Evolutionary conservation across 2,329 filamentous ascomycete species (phyloP), one percentile per base, ranked within the genome.

Genomic region (Beauveria pseudobassiana): DNA sequence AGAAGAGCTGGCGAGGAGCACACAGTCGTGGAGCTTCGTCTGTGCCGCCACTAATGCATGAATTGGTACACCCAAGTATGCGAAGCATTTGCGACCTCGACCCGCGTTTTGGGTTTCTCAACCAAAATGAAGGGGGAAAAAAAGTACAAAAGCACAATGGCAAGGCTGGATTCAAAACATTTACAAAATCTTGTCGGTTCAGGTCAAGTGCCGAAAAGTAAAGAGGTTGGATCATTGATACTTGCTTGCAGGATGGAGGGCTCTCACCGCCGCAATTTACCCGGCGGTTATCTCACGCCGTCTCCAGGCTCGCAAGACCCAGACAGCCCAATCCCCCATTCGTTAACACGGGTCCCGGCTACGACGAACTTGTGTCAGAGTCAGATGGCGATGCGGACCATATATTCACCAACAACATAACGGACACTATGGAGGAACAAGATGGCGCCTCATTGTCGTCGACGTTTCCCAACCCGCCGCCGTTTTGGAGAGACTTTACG

Each of bases 401-500:
- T 30, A 34, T 38, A 16, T 50, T 50, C 22, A 46, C 46, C 30
- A 28, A 34, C 30, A 24, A 20, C n/a, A 38, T 51, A 54, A 43
- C 49, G 18, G 45, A 50, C 46, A 64, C 59, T 49, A 91, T 90
- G 87, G 85, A 84, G 62, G 86, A 77, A 58, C 78, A 80, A 63
- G 77, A 75, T 62, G 70, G 75, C 10, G 73, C 74, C 42, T 77
- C 79, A 52, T 74, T 82, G 68, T 81, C 86, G 28, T 85, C 88
- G 26, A 85, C 87, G 46, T 96, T 92, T 72, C 93, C 95, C 26
- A 85, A 89, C 58, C 95, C 95, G 28, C 95, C 95, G 28, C 87
- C 88, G 1, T 96, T 97, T 77, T 98, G 90, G 87, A 87, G 88
- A 67, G 82, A 90, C 72, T 98, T 98, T 75, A 96, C 91, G 0